A percentile compares a stretch with the other conserved stretches of the same genome.
Evolutionary conservation across 176 grass and related monocot species (phyloP).

Genomic region (Ensete glaucum): DNA sequence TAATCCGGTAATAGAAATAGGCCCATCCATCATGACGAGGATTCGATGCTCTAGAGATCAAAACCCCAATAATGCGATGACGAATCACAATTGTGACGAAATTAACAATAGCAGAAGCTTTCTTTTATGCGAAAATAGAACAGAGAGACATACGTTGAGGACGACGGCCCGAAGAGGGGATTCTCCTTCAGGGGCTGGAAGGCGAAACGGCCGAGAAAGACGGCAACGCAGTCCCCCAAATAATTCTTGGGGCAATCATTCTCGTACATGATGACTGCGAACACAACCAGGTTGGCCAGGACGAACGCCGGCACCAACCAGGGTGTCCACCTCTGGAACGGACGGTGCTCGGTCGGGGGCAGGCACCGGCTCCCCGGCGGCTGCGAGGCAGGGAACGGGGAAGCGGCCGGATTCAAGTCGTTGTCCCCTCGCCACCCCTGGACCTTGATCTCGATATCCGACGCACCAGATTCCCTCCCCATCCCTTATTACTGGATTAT

Average conservation of each 20-base stretch:
- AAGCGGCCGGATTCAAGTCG: background rate
- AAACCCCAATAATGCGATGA: background rate
- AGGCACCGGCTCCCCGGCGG: constrained; percentile 3
- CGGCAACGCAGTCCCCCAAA: constrained; percentile 23
- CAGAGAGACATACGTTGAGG: constrained; percentile 45
- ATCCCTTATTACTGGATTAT: background rate
- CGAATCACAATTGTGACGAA: too few species aligned
- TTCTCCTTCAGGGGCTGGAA: constrained; percentile 92
- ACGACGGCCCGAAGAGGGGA: constrained; percentile 75
- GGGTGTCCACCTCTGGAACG: constrained; percentile 67
- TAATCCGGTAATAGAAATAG: too few species aligned
- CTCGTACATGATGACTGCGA: constrained; percentile 76
- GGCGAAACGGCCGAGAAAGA: constrained; percentile 67
- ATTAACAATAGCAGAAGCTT: too few species aligned
- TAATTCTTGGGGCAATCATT: constrained; percentile 68
- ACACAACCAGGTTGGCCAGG: constrained; percentile 44
- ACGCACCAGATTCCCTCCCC: background rate
- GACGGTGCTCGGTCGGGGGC: constrained; percentile 28
- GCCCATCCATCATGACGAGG: too few species aligned
- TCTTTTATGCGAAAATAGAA: background rate
- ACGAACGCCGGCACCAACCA: constrained; percentile 71
- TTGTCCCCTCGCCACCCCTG: background rate
- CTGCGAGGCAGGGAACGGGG: constrained; percentile 11
- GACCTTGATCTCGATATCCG: constrained; percentile 2
- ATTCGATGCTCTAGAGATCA: background rate